phyloP scores from a whole-genome alignment of 345 rosid genomes.

The Camelina sativa region DNA sequence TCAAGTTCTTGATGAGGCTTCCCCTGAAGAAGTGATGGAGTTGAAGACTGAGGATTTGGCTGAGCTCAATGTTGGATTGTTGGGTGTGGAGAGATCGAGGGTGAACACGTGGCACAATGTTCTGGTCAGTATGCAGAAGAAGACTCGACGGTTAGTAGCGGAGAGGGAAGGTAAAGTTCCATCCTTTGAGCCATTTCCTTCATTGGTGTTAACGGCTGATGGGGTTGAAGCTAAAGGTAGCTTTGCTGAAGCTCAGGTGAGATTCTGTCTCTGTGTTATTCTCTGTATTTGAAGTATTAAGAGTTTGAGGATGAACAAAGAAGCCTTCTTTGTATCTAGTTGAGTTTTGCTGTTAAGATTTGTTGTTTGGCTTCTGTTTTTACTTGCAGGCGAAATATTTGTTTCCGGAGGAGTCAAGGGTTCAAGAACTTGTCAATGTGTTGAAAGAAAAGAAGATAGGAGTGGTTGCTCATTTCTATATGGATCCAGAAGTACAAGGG shows the following conservation, averaged over 20 bases:
- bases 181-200: slow-evolving; percentile 79
- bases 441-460: slow-evolving; percentile 91
- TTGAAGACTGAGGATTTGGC: slow-evolving; percentile 75
- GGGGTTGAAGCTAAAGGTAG: slow-evolving; percentile 82
- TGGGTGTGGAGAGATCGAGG: slow-evolving; percentile 70
- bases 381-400: slow-evolving; percentile 73
- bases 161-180: slow-evolving; percentile 63
- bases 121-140: slow-evolving; percentile 87
- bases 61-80: slow-evolving; percentile 66
- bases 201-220: slow-evolving; percentile 61
- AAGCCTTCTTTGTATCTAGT: not conserved
- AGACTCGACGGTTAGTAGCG: slow-evolving; percentile 66
- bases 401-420: slow-evolving; percentile 72
- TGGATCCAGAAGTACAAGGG: slow-evolving; percentile 99
- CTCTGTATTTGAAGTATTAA: slow-evolving; percentile 3
- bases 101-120: slow-evolving; percentile 96
- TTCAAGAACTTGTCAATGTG: slow-evolving; percentile 67
- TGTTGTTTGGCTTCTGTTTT: slow-evolving; percentile 17
- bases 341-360: slow-evolving; percentile 8
- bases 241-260: slow-evolving; percentile 93
- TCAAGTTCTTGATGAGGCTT: slow-evolving; percentile 64
- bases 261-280: not conserved
- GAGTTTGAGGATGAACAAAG: slow-evolving; percentile 4
- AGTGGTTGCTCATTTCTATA: slow-evolving; percentile 89
- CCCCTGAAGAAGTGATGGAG: slow-evolving; percentile 76